These are phyloP conservation scores for Kwoniella dendrophila DNA, from an alignment of 768 basidiomycete genomes.

Conservation along the genomic window DNA sequence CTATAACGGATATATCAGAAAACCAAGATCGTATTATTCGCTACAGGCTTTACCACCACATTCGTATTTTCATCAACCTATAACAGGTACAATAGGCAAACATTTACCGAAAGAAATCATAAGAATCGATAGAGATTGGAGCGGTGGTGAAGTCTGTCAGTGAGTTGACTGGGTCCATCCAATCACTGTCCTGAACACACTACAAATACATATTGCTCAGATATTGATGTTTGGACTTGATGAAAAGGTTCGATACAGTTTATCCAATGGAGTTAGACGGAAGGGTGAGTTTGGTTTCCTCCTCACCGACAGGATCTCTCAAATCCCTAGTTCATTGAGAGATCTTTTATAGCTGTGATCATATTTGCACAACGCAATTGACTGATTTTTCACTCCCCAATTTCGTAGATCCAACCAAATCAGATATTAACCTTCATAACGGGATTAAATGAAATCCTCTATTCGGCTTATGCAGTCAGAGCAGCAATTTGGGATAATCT, in stretches of 20 bases:
- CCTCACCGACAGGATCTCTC: not conserved
- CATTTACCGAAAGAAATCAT: constrained; percentile 92
- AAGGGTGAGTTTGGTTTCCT: constrained; percentile 63
- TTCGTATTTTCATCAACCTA: constrained; percentile 68
- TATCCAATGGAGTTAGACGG: constrained; percentile 93
- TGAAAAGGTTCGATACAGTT: constrained; percentile 68
- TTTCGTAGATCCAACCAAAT: constrained; percentile 76
- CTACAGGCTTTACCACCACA: constrained; percentile 39
- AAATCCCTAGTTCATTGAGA: too few relatives aligned
- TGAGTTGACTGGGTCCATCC: too few relatives aligned
- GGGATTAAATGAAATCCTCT: constrained; percentile 81
- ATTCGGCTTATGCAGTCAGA: constrained; percentile 77
- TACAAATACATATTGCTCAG: too few relatives aligned
- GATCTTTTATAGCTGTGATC: too few relatives aligned
- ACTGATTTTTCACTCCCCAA: too few relatives aligned
- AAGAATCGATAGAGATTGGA: constrained; percentile 89
- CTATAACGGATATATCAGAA: constrained; percentile 1
- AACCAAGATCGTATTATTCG: constrained; percentile 47
- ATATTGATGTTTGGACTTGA: not conserved
- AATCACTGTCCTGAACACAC: too few relatives aligned
- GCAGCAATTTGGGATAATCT: constrained; percentile 76
- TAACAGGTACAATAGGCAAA: constrained; percentile 79
- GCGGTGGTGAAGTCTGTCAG: constrained; percentile 83
- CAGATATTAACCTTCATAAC: constrained; percentile 89
- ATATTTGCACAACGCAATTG: too few relatives aligned